phyloP scores from a whole-genome alignment of 192 early-diverging fungal genomes.

The Pilaira anomala region DNA sequence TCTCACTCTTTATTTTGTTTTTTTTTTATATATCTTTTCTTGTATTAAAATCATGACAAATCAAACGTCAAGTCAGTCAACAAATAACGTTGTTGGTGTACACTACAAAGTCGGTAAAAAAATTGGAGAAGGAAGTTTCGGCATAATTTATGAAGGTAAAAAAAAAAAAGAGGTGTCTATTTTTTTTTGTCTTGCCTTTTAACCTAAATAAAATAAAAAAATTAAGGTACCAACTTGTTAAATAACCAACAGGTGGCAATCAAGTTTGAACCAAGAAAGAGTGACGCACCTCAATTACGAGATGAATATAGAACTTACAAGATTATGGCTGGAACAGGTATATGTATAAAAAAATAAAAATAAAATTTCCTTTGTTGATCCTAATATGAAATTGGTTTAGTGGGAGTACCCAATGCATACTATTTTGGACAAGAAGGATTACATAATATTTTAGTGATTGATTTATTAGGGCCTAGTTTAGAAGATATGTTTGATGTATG shows the following conservation, averaged over 20 bases:
- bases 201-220: neutral
- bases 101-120: slow-evolving; percentile 94
- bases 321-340: slow-evolving; percentile 71
- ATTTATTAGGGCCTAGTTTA: slow-evolving; percentile 86
- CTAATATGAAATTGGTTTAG: too few species aligned
- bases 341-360: neutral
- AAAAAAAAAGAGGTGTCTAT: too few species aligned
- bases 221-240: slow-evolving; percentile 67
- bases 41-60: neutral
- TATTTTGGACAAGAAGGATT: slow-evolving; percentile 97
- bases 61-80: neutral
- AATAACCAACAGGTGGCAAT: slow-evolving; percentile 93
- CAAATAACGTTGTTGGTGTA: slow-evolving; percentile 82
- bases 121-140: slow-evolving; percentile 98
- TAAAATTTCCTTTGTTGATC: neutral
- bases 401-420: slow-evolving; percentile 86
- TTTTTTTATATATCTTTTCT: neutral
- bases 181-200: too few species aligned
- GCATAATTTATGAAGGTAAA: slow-evolving; percentile 96
- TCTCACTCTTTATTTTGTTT: neutral
- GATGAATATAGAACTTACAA: slow-evolving; percentile 97
- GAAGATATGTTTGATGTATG: slow-evolving; percentile 98
- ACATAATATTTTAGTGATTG: slow-evolving; percentile 91
- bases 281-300: slow-evolving; percentile 91
- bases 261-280: slow-evolving; percentile 95